Evolutionary conservation across 306 rosid genomes (phyloP).

Genomic region (Phaseolus lunatus): DNA sequence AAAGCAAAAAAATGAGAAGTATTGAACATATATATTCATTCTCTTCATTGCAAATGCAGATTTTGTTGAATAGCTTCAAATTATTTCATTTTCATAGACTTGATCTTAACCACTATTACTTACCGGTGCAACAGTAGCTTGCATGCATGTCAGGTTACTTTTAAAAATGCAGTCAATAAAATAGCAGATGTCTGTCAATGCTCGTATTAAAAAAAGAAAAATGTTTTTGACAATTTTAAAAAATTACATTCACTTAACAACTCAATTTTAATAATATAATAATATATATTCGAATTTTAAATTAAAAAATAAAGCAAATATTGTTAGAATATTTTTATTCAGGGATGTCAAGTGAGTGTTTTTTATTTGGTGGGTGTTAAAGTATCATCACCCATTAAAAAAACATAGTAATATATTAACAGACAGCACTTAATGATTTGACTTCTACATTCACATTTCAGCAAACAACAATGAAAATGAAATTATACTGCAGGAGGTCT

Average conservation of each 20-base stretch:
- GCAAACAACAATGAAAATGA: not conserved
- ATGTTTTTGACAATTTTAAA: no score
- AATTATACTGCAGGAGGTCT: not conserved
- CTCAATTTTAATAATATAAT: no score
- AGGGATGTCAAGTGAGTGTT: no score
- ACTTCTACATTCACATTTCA: not conserved
- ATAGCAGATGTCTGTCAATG: not conserved
- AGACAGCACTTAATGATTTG: not conserved
- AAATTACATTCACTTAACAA: no score
- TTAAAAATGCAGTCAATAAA: no score
- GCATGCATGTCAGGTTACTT: not conserved
- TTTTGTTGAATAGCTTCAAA: not conserved
- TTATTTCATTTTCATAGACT: conserved; percentile 10
- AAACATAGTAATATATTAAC: not conserved
- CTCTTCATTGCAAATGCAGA: conserved; percentile 2
- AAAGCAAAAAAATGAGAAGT: not conserved
- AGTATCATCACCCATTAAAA: no score
- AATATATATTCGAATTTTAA: no score
- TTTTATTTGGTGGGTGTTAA: no score
- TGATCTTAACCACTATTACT: not conserved
- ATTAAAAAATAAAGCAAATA: no score
- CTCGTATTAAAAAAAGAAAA: no score
- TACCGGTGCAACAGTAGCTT: conserved; percentile 1
- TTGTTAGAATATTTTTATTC: no score
- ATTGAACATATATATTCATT: conserved; percentile 9